A percentile compares a stretch with the other conserved stretches of the same genome.
Evolutionary conservation across 768 basidiomycete genomes (phyloP).

Genomic region (Kwoniella bestiolae): DNA sequence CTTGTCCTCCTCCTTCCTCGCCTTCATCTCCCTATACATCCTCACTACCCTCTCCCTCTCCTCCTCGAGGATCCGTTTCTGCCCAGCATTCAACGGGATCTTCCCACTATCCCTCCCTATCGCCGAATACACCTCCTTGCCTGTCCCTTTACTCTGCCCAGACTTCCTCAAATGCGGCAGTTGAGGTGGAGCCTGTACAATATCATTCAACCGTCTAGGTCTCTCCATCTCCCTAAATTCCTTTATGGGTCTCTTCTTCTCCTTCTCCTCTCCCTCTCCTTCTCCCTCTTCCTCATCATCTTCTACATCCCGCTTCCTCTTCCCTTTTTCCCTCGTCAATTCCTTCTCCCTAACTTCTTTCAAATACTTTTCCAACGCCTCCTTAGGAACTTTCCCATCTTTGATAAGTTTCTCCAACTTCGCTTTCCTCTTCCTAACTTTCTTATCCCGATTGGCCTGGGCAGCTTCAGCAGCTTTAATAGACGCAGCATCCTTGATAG

Average conservation of each 20-base stretch:
- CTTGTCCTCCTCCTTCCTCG: slow-evolving; percentile 34
- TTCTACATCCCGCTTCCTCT: slow-evolving; percentile 15
- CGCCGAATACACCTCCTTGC: slow-evolving; percentile 25
- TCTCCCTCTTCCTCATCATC: slow-evolving; percentile 22
- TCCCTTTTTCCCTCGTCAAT: slow-evolving; percentile 11
- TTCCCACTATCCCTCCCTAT: slow-evolving; percentile 28
- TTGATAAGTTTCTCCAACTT: slow-evolving; percentile 35
- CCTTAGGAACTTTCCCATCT: slow-evolving; percentile 28
- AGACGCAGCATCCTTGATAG: slow-evolving; percentile 48
- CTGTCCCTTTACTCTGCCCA: slow-evolving; percentile 5
- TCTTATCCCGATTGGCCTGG: slow-evolving; percentile 35
- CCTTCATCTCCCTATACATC: slow-evolving; percentile 56
- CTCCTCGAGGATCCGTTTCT: slow-evolving; percentile 51
- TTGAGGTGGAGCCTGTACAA: slow-evolving; percentile 52
- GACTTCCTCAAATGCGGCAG: slow-evolving; percentile 41
- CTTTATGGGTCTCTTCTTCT: slow-evolving; percentile 21
- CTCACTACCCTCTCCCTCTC: slow-evolving; percentile 54
- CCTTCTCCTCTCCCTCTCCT: background rate
- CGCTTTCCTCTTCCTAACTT: slow-evolving; percentile 25
- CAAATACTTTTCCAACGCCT: slow-evolving; percentile 14
- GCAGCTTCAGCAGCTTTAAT: slow-evolving; percentile 36
- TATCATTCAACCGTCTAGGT: slow-evolving; percentile 47
- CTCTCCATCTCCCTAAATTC: slow-evolving; percentile 35
- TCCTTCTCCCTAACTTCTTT: slow-evolving; percentile 2
- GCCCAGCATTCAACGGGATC: slow-evolving; percentile 47